These are phyloP conservation scores for Pinus tabuliformis DNA, from an alignment of 75 land plant genomes.

Conservation along the genomic window DNA sequence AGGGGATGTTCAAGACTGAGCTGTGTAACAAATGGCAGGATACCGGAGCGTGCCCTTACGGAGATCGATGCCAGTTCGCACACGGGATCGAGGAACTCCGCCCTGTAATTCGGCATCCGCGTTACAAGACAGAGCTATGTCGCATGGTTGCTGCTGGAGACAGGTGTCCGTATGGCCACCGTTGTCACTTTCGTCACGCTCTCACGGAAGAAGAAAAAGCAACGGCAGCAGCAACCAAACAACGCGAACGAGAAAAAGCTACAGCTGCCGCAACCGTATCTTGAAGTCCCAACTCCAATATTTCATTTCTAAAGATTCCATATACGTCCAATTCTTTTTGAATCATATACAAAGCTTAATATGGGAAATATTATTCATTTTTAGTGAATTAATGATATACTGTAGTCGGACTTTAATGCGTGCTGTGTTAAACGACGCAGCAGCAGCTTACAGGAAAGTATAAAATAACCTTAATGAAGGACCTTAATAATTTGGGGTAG, in stretches of 20 bases:
- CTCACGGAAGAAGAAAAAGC: conserved; percentile 43
- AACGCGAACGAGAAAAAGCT: neutral
- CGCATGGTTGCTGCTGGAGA: conserved; percentile 76
- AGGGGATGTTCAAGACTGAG: conserved; percentile 88
- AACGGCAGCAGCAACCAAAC: neutral
- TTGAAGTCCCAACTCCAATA: neutral
- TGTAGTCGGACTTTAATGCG: too few species aligned
- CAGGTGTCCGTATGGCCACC: conserved; percentile 76
- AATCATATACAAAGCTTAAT: neutral
- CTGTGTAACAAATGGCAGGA: conserved; percentile 86
- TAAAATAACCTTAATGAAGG: too few species aligned
- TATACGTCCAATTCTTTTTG: neutral
- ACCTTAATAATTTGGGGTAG: too few species aligned
- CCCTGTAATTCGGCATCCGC: conserved; percentile 77
- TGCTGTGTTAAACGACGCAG: conserved; percentile 6
- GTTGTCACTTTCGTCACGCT: conserved; percentile 80
- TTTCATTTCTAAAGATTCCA: neutral
- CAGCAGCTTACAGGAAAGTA: too few species aligned
- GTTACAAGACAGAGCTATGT: conserved; percentile 86
- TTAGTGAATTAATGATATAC: neutral
- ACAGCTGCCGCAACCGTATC: neutral
- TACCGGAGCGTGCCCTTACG: conserved; percentile 69
- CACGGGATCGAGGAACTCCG: conserved; percentile 77
- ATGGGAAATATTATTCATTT: neutral
- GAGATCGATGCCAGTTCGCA: conserved; percentile 78